phyloP scores from a whole-genome alignment of 768 basidiomycete species.

The Lactarius hengduanensis region DNA sequence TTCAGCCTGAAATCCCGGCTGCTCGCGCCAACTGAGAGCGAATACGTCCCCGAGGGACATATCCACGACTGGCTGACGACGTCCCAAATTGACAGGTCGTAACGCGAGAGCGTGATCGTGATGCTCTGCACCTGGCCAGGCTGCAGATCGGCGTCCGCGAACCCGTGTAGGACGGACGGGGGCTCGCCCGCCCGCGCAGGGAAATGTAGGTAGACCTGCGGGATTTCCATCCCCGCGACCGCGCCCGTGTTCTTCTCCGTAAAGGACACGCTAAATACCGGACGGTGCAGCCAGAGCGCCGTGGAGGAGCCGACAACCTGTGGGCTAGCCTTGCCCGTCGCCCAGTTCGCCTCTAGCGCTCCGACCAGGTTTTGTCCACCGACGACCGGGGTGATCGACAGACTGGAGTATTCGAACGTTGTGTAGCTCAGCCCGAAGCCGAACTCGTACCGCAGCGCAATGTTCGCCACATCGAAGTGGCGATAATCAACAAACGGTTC shows the following conservation, averaged over 20 bases:
- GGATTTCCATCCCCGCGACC: slow-evolving; percentile 64
- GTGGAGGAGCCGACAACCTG: slow-evolving; percentile 49
- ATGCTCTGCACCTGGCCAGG: slow-evolving; percentile 26
- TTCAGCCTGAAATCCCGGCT: too few relatives aligned
- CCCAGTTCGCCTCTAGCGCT: slow-evolving; percentile 52
- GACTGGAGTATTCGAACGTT: slow-evolving; percentile 50
- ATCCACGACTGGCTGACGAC: too few relatives aligned
- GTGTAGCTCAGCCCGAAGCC: too few relatives aligned
- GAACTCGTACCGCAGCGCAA: too few relatives aligned
- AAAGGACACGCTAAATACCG: slow-evolving; percentile 62
- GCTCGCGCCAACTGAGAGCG: too few relatives aligned
- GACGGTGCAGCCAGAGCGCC: slow-evolving; percentile 57
- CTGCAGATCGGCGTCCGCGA: slow-evolving; percentile 29
- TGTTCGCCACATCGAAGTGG: too few relatives aligned
- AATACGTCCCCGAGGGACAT: too few relatives aligned
- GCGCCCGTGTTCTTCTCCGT: slow-evolving; percentile 62
- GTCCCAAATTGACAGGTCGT: too few relatives aligned
- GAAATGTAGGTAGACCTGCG: slow-evolving; percentile 55
- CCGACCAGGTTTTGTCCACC: slow-evolving; percentile 36
- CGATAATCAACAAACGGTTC: too few relatives aligned
- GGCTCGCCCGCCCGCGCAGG: slow-evolving; percentile 64
- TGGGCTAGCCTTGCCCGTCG: slow-evolving; percentile 50
- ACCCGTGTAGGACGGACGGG: slow-evolving; percentile 52
- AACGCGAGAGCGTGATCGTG: too few relatives aligned
- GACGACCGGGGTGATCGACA: slow-evolving; percentile 47